phyloP scores from a whole-genome alignment of 2,329 filamentous ascomycete genomes.

The Neofusicoccum umdonicola region DNA sequence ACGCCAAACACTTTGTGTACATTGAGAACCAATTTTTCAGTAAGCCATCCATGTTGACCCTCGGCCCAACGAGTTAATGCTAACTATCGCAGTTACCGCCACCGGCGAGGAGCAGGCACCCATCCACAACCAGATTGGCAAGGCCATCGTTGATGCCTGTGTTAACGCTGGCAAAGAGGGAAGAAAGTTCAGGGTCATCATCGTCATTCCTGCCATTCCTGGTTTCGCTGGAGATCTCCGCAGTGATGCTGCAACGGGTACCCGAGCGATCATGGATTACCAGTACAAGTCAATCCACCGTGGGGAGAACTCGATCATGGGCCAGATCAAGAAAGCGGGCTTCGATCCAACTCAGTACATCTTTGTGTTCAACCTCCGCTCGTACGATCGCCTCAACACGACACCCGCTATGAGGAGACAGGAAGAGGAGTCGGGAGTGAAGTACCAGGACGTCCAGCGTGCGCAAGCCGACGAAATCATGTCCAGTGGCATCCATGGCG shows the following conservation, averaged over 20 bases:
- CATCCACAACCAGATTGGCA: constrained; percentile 83
- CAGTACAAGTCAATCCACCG: constrained; percentile 96
- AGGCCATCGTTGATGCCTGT: constrained; percentile 86
- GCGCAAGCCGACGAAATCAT: constrained; percentile 89
- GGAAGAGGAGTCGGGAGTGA: constrained; percentile 78
- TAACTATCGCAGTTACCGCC: constrained; percentile 62
- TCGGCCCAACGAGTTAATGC: neutral
- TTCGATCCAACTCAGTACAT: constrained; percentile 77
- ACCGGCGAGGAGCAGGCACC: constrained; percentile 85
- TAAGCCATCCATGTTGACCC: constrained; percentile 27
- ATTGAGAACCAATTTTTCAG: constrained; percentile 99
- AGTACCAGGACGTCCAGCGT: constrained; percentile 81
- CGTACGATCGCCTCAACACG: constrained; percentile 87
- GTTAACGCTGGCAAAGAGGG: constrained; percentile 76
- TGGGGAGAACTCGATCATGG: constrained; percentile 87
- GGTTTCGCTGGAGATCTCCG: constrained; percentile 91
- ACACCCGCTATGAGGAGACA: constrained; percentile 70
- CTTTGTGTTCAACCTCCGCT: constrained; percentile 90
- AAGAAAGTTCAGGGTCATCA: constrained; percentile 86
- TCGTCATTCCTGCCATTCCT: constrained; percentile 86
- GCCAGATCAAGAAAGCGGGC: constrained; percentile 68
- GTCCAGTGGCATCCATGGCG: constrained; percentile 67
- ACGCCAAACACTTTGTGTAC: constrained; percentile 89
- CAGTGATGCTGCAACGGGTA: constrained; percentile 78
- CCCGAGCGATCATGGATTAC: constrained; percentile 92